Evolutionary conservation across 2,329 filamentous ascomycete genomes (phyloP).

Genomic region (Arachnopeziza araneosa): DNA sequence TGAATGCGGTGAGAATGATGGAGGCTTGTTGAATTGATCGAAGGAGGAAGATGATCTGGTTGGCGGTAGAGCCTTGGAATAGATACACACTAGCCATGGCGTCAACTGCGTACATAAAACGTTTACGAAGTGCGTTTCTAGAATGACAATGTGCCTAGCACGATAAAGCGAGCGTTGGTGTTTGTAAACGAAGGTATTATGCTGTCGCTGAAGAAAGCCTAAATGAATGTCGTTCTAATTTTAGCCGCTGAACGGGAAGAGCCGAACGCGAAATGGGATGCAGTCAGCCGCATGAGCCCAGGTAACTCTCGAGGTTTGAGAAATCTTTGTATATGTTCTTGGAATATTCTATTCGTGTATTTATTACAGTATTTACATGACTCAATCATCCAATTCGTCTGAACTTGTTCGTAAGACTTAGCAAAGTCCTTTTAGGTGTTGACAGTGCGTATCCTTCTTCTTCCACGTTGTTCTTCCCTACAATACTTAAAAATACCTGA

Average conservation of each 20-base stretch:
- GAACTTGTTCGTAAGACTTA: neutral
- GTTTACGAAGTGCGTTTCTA: neutral
- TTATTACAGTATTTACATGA: neutral
- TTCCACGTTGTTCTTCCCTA: constrained; percentile 70
- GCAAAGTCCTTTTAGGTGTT: neutral
- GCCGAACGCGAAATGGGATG: neutral
- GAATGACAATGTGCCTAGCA: neutral
- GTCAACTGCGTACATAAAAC: neutral
- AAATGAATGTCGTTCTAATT: neutral
- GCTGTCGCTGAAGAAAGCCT: neutral
- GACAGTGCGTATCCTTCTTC: constrained; percentile 56
- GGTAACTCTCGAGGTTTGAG: neutral
- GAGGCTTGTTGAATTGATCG: neutral
- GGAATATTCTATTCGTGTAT: neutral
- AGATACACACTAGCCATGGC: neutral
- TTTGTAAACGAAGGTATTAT: neutral
- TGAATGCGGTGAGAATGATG: neutral
- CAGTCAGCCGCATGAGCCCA: neutral
- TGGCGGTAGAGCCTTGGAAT: neutral
- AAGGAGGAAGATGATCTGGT: neutral
- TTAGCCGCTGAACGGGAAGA: neutral
- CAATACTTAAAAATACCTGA: constrained; percentile 84
- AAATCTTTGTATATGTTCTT: neutral
- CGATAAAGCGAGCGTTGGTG: neutral
- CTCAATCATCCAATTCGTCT: neutral